Percentiles rank a stretch among this genome's conserved stretches.
Conservation (phyloP, 2,329 filamentous ascomycete genomes). For the Fusarium mundagurra region DNA sequence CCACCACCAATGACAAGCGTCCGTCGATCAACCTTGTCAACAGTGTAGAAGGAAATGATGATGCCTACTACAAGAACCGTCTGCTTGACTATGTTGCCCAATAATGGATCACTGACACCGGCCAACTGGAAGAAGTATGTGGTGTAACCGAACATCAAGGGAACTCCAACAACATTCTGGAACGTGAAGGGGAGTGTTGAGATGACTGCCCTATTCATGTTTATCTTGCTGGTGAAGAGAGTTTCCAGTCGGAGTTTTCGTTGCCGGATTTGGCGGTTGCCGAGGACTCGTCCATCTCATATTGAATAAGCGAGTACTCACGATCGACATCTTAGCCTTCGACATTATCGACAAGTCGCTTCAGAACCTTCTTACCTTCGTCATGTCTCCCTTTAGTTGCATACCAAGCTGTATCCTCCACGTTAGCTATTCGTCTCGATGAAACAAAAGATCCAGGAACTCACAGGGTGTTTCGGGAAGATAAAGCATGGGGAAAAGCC, state of each 20-base stretch:
- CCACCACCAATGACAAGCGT: background rate
- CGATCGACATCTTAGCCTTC: background rate
- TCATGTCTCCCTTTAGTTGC: background rate
- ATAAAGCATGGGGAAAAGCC: background rate
- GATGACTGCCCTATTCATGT: background rate
- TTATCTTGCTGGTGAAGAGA: background rate
- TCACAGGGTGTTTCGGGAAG: background rate
- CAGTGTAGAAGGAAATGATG: background rate
- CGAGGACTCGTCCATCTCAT: background rate
- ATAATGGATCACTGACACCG: background rate
- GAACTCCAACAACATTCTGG: background rate
- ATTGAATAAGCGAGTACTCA: background rate
- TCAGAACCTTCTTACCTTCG: background rate
- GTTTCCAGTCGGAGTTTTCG: background rate
- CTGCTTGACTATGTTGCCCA: background rate
- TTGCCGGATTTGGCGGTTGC: background rate
- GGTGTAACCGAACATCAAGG: background rate
- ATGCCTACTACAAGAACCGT: background rate
- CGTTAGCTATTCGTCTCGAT: background rate
- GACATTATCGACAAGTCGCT: background rate
- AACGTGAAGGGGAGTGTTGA: background rate
- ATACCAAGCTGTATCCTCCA: background rate
- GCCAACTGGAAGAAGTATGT: background rate
- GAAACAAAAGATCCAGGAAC: background rate
- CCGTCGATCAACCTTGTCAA: background rate